Percentiles rank a stretch among this genome's conserved stretches.
phyloP scores from a whole-genome alignment of 2,329 filamentous ascomycete genomes.

The Neofusicoccum sp. region DNA sequence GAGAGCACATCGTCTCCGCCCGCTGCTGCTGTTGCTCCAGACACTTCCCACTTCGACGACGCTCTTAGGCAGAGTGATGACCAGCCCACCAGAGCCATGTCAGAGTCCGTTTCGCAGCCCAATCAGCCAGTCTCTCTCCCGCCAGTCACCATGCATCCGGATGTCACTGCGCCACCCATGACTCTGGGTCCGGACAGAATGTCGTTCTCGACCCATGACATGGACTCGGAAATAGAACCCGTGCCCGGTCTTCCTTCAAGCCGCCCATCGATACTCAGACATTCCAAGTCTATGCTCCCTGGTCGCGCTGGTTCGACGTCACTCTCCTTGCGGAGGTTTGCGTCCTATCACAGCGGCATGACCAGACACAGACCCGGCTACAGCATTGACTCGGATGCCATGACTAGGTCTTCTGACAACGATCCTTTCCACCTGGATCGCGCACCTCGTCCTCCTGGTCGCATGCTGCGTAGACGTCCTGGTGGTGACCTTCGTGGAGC shows the following conservation, averaged over 20 bases:
- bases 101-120: not conserved
- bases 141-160: slow-evolving; percentile 17
- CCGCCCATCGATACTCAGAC: slow-evolving; percentile 30
- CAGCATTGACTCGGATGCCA: slow-evolving; percentile 62
- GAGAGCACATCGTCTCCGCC: not conserved
- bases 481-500: slow-evolving; percentile 52
- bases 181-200: not conserved
- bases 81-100: not conserved
- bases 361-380: slow-evolving; percentile 54
- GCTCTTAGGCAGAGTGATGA: slow-evolving; percentile 1
- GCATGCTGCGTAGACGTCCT: slow-evolving; percentile 50
- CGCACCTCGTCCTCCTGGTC: slow-evolving; percentile 32
- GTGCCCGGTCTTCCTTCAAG: not conserved
- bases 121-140: slow-evolving; percentile 13
- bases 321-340: slow-evolving; percentile 55
- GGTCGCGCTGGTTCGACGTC: slow-evolving; percentile 31
- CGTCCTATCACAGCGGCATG: slow-evolving; percentile 63
- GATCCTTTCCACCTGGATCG: slow-evolving; percentile 44
- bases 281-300: slow-evolving; percentile 34
- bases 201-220: not conserved
- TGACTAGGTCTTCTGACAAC: slow-evolving; percentile 42
- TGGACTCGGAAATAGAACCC: not conserved
- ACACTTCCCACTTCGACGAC: slow-evolving; percentile 9
- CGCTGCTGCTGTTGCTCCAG: slow-evolving; percentile 1
- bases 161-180: not conserved